These are phyloP conservation scores for Melanopsichium pennsylvanicum DNA, from an alignment of 1,284 basidiomycete genomes.

Conservation along the genomic window DNA sequence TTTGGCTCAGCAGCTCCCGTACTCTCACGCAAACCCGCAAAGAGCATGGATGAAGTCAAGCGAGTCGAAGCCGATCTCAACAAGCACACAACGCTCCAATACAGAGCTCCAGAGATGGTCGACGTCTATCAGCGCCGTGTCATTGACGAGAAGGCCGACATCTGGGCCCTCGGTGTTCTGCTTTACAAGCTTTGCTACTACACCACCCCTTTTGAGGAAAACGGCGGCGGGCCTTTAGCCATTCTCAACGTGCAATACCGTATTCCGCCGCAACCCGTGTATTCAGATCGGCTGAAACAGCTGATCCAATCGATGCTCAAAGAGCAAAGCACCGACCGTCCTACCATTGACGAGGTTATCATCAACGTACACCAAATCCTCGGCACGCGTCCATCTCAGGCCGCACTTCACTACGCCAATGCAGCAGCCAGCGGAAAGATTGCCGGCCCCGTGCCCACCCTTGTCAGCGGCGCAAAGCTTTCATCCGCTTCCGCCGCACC, in stretches of 20 bases:
- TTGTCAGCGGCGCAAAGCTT: slow-evolving; percentile 14
- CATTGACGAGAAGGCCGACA: slow-evolving; percentile 87
- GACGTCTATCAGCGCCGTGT: slow-evolving; percentile 84
- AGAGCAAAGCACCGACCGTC: slow-evolving; percentile 54
- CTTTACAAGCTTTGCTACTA: slow-evolving; percentile 93
- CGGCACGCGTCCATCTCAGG: slow-evolving; percentile 43
- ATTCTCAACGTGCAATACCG: slow-evolving; percentile 96
- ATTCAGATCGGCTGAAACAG: slow-evolving; percentile 83
- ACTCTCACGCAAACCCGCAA: slow-evolving; percentile 48
- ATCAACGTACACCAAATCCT: slow-evolving; percentile 53
- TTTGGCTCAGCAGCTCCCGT: slow-evolving; percentile 87
- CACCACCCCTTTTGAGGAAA: slow-evolving; percentile 83
- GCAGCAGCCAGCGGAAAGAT: slow-evolving; percentile 44
- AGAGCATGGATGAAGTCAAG: slow-evolving; percentile 70
- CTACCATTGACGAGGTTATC: slow-evolving; percentile 55
- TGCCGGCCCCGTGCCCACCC: slow-evolving; percentile 22
- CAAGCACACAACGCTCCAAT: slow-evolving; percentile 91
- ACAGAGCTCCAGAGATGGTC: slow-evolving; percentile 96
- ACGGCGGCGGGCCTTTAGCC: slow-evolving; percentile 87
- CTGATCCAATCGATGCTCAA: slow-evolving; percentile 72
- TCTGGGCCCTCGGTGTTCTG: slow-evolving; percentile 80
- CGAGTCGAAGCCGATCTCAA: slow-evolving; percentile 90
- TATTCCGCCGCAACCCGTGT: slow-evolving; percentile 74
- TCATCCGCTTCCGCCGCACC: not conserved
- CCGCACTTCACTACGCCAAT: slow-evolving; percentile 45